These are phyloP conservation scores for Rhizopogon vulgaris DNA, from an alignment of 768 basidiomycete species.

Conservation along the genomic window DNA sequence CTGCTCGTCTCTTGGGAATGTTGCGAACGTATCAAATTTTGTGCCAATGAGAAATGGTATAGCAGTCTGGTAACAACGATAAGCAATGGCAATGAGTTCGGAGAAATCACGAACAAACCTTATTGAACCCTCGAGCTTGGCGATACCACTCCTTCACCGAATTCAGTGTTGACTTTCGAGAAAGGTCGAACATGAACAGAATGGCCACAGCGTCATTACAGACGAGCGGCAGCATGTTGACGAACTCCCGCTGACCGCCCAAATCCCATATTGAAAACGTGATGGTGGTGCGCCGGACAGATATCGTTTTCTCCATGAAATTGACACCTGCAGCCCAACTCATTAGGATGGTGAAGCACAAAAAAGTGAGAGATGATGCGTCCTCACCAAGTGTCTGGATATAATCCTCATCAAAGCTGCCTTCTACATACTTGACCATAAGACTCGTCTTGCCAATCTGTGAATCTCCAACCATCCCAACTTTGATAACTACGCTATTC, in stretches of 20 bases:
- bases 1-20: conserved; percentile 95
- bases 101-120: conserved; percentile 46
- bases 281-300: conserved; percentile 96
- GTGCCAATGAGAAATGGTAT: conserved; percentile 98
- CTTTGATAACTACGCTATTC: conserved; percentile 94
- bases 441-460: conserved; percentile 99
- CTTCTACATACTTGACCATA: conserved; percentile 99
- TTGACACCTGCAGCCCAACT: conserved; percentile 65
- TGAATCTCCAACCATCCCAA: conserved; percentile 99
- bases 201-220: conserved; percentile 99
- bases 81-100: conserved; percentile 6
- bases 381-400: conserved; percentile 94
- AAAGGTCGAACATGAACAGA: conserved; percentile 99
- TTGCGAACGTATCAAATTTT: conserved; percentile 95
- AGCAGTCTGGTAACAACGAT: conserved; percentile 61
- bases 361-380: neutral
- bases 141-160: conserved; percentile 99
- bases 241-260: conserved; percentile 96
- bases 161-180: conserved; percentile 94
- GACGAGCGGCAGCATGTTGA: conserved; percentile 97
- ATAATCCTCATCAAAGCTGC: conserved; percentile 98
- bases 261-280: conserved; percentile 99
- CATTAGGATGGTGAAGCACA: conserved; percentile 6
- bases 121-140: conserved; percentile 98
- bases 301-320: conserved; percentile 99